A percentile compares a stretch with the other conserved stretches of the same genome.
Evolutionary conservation across 345 rosid genomes (phyloP).

Genomic region (Schrenkiella parvula): DNA sequence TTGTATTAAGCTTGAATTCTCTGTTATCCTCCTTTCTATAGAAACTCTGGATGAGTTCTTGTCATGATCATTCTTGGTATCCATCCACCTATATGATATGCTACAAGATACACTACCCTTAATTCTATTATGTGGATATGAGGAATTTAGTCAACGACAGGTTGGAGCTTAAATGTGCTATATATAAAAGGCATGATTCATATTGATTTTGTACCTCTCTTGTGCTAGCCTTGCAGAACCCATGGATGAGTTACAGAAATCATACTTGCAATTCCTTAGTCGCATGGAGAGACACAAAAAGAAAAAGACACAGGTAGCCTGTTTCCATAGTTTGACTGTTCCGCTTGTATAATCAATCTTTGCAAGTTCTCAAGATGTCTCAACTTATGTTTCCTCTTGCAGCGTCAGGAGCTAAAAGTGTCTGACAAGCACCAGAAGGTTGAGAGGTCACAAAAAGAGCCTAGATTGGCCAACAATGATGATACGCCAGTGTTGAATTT

Average conservation of each 20-base stretch:
- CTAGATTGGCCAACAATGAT: constrained; percentile 28
- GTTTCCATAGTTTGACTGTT: constrained; percentile 9
- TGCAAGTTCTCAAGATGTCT: constrained; percentile 2
- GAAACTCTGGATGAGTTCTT: neutral
- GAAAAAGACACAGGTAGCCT: constrained; percentile 58
- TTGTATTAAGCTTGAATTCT: neutral
- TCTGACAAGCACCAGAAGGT: constrained; percentile 21
- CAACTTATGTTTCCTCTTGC: constrained; percentile 19
- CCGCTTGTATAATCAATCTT: neutral
- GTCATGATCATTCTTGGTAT: neutral
- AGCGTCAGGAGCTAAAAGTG: constrained; percentile 45
- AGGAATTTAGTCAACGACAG: neutral
- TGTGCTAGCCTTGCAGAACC: constrained; percentile 85
- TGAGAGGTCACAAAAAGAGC: constrained; percentile 31
- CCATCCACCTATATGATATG: neutral
- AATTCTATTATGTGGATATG: neutral
- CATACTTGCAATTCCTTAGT: constrained; percentile 73
- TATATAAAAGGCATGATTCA: neutral
- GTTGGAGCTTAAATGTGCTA: neutral
- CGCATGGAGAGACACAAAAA: constrained; percentile 64
- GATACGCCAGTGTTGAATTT: constrained; percentile 54
- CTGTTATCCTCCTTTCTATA: neutral
- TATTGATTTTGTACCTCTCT: neutral
- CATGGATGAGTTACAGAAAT: constrained; percentile 70
- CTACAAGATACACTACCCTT: neutral